Evolutionary conservation across 2,329 filamentous ascomycete species (phyloP).

Genomic region (Endoconidiophora polonica): DNA sequence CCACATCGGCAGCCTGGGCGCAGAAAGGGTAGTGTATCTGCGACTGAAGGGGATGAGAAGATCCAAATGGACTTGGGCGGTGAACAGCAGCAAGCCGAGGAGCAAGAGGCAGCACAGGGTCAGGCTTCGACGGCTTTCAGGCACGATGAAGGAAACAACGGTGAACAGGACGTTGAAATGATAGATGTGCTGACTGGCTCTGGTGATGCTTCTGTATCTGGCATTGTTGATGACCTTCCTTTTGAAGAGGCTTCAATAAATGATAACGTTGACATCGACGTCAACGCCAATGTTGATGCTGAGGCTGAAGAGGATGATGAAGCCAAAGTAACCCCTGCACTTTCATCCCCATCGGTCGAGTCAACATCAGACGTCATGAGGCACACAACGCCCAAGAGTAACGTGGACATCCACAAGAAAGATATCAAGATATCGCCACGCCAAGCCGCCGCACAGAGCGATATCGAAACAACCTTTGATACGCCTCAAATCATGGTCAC

Average conservation of each 20-base stretch:
- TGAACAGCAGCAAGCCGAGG: background rate
- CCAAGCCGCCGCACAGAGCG: background rate
- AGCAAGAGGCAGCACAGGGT: too few relatives aligned
- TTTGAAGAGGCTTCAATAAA: too few relatives aligned
- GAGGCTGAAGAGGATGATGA: background rate
- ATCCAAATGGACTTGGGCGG: background rate
- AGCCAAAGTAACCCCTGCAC: background rate
- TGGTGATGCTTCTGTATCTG: background rate
- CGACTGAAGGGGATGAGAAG: background rate
- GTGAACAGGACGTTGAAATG: conserved; percentile 10
- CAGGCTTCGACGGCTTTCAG: too few relatives aligned
- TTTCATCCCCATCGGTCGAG: background rate
- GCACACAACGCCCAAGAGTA: conserved; percentile 10
- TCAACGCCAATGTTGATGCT: background rate
- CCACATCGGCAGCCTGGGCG: background rate
- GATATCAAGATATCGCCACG: background rate
- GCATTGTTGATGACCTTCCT: background rate
- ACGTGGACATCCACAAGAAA: conserved; percentile 11
- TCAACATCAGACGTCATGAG: background rate
- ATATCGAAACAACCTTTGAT: too few relatives aligned
- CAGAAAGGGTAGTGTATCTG: background rate
- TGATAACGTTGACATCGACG: background rate
- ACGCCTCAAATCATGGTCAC: conserved; percentile 16
- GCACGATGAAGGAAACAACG: background rate
- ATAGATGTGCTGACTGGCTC: conserved; percentile 1